Evolutionary conservation across 164 flowering plant genomes (phyloP).

Genomic region (Euptelea pleiosperma): DNA sequence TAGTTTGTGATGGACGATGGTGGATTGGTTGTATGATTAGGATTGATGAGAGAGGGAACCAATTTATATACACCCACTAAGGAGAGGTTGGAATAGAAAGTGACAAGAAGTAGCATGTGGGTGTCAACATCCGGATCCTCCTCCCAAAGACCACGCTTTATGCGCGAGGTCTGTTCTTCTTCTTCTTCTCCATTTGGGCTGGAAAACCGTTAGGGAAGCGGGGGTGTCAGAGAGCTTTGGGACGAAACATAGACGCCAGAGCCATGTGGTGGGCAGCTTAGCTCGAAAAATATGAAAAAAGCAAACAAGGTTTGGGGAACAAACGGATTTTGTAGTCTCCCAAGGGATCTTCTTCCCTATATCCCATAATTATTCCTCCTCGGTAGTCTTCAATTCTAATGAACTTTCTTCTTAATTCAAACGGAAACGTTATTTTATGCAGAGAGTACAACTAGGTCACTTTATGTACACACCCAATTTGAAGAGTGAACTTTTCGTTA

Average conservation of each 20-base stretch:
- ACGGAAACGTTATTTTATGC: too few species aligned
- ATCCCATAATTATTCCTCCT: constrained; percentile 37
- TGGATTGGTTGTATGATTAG: too few species aligned
- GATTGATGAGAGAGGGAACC: too few species aligned
- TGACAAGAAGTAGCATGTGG: constrained; percentile 35
- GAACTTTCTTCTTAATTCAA: background rate
- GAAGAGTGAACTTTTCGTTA: too few species aligned
- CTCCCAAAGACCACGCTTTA: constrained; percentile 17
- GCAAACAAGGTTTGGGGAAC: constrained; percentile 31
- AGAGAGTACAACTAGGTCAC: too few species aligned
- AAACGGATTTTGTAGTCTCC: constrained; percentile 57
- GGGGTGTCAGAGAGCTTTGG: constrained; percentile 15
- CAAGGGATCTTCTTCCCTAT: constrained; percentile 51
- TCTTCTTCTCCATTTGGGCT: constrained; percentile 8
- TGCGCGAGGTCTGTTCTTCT: constrained; percentile 10
- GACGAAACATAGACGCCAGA: constrained; percentile 12
- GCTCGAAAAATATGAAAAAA: constrained; percentile 14
- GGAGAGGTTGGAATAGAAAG: too few species aligned
- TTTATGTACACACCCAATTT: too few species aligned
- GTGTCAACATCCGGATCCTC: constrained; percentile 14
- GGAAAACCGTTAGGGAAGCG: constrained; percentile 18
- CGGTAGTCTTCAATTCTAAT: constrained; percentile 8
- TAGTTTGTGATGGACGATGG: too few species aligned
- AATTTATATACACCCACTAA: too few species aligned
- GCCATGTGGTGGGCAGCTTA: constrained; percentile 50